Evolutionary conservation across 768 basidiomycete species (phyloP), one percentile per base, ranked within the genome.

Genomic region (Tylopilus sp.): DNA sequence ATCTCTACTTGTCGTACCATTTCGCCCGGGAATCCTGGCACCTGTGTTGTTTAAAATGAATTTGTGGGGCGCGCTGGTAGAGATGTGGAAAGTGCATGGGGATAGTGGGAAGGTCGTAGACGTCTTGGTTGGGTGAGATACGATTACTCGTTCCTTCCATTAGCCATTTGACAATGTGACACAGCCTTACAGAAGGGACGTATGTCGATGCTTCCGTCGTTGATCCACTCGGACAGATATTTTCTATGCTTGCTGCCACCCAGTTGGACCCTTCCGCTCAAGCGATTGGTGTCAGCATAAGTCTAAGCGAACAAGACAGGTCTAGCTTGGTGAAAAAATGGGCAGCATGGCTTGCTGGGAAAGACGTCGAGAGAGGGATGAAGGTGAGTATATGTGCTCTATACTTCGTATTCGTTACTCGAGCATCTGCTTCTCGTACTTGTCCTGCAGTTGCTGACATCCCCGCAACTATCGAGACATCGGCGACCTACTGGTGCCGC

Each of bases 271-370:
- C 22, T 48, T 45, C 58, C 28, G 21, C 42, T 20, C 22, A 44
- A 18, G 23, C 33, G 11, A 26, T 30, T 3, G 55, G 54, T 30
- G 35, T 25, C 5, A 2, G n/a, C n/a, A 10, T 52, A 10, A 35
- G 15, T 31, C 40, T 68, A 9, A 58, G 38, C n/a, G 56, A 69
- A 54, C 48, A 40, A 2, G 57, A 79, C 75, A 51, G 84, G 90
- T 60, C 80, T 22, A 61, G 71, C 3, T 61, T 92, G 47, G 79
- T 82, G 4, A 83, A 86, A 54, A 76, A 79, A 46, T 94, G 92
- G 83, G 86, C 81, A 3, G 69, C 90, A 8, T 95, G 94, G 93
- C 69, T 97, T 20, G 77, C 83, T 3, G 80, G 78, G 57, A 77
- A 78, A 33, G 83, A 90, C 67, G 72, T 81, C 1, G 83, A 86